These are phyloP conservation scores for Talaromyces atroroseus DNA, from an alignment of 2,329 filamentous ascomycete species.

Conservation along the genomic window DNA sequence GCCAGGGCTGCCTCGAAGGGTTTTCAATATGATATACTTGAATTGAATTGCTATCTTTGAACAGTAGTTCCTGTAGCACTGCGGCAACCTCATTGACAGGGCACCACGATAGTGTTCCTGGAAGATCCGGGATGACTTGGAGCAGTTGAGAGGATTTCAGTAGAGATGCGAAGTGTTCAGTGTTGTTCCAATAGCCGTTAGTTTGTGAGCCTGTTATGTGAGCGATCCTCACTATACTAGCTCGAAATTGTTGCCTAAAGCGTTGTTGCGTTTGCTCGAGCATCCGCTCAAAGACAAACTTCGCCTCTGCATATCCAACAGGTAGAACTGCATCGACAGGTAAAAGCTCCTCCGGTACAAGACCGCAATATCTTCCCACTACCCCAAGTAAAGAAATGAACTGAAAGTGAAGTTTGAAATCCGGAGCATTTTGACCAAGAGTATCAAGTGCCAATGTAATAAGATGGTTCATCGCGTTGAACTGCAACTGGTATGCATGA, in stretches of 20 bases:
- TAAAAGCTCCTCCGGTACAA: conserved; percentile 42
- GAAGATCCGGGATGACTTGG: conserved; percentile 36
- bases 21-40: conserved; percentile 45
- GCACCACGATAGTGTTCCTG: conserved; percentile 40
- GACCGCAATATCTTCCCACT: background rate
- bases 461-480: no score
- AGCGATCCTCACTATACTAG: conserved; percentile 43
- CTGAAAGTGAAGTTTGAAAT: background rate
- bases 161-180: conserved; percentile 49
- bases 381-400: background rate
- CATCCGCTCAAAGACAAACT: conserved; percentile 47
- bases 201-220: conserved; percentile 49
- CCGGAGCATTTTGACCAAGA: background rate
- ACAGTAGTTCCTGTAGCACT: conserved; percentile 27
- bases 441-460: background rate
- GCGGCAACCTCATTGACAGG: conserved; percentile 41
- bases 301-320: conserved; percentile 49
- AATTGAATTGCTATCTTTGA: conserved; percentile 19
- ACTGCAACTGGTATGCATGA: no score
- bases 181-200: conserved; percentile 51
- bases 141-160: conserved; percentile 48
- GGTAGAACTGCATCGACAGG: conserved; percentile 37
- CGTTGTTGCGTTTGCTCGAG: conserved; percentile 44
- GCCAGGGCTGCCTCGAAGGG: conserved; percentile 38
- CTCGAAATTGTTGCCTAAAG: conserved; percentile 37